phyloP scores from a whole-genome alignment of 768 basidiomycete species.

The Leccinellum albellum region DNA sequence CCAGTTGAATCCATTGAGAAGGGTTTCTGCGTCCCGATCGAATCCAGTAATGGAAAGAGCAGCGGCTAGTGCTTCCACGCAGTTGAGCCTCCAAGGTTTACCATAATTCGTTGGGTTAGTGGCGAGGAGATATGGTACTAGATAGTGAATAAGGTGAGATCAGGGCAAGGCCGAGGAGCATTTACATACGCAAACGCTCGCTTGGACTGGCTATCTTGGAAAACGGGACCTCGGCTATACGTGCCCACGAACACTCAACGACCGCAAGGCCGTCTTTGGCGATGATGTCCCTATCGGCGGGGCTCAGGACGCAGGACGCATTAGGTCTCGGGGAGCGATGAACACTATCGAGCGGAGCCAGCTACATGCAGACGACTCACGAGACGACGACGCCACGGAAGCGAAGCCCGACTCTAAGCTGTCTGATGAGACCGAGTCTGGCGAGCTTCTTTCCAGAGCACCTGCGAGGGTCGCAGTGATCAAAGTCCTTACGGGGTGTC shows the following conservation, averaged over 20 bases:
- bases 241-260: slow-evolving; percentile 99
- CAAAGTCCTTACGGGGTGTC: slow-evolving; percentile 68
- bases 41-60: slow-evolving; percentile 94
- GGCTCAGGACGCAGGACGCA: slow-evolving; percentile 72
- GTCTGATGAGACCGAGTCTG: slow-evolving; percentile 77
- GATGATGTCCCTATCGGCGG: slow-evolving; percentile 80
- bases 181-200: slow-evolving; percentile 76
- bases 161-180: not conserved
- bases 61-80: slow-evolving; percentile 91
- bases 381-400: slow-evolving; percentile 94
- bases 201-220: slow-evolving; percentile 89
- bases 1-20: slow-evolving; percentile 88
- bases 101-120: slow-evolving; percentile 98
- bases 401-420: slow-evolving; percentile 77
- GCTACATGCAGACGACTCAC: slow-evolving; percentile 47
- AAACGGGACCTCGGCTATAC: slow-evolving; percentile 92
- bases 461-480: slow-evolving; percentile 90
- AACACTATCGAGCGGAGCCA: not conserved
- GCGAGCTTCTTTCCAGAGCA: slow-evolving; percentile 90
- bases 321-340: slow-evolving; percentile 60
- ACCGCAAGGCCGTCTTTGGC: slow-evolving; percentile 79
- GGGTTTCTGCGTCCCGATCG: slow-evolving; percentile 68
- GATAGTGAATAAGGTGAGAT: not conserved
- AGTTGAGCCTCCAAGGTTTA: slow-evolving; percentile 93
- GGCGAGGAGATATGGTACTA: slow-evolving; percentile 93